Evolutionary conservation across 164 flowering plant genomes (phyloP).

Genomic region (Magnolia kwangsiensis): DNA sequence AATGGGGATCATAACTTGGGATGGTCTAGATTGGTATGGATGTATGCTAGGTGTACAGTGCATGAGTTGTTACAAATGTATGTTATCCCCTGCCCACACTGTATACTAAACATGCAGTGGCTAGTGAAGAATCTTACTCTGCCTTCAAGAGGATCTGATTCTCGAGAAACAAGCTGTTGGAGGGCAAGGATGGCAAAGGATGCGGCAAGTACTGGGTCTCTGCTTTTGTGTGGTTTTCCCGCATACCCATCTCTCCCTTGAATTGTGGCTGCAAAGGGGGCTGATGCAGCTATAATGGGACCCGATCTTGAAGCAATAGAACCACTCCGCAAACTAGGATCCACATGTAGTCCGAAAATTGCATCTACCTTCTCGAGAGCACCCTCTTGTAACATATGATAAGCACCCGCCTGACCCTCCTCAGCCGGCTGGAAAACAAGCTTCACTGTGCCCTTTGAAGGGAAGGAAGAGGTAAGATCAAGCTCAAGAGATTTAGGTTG

Average conservation of each 20-base stretch:
- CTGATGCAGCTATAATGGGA: constrained; percentile 55
- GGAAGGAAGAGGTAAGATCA: not conserved
- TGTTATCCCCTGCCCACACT: constrained; percentile 13
- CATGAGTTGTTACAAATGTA: too few species aligned
- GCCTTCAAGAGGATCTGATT: constrained; percentile 66
- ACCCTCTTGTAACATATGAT: constrained; percentile 64
- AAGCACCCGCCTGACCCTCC: constrained; percentile 75
- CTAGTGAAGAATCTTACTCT: constrained; percentile 26
- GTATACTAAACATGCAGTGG: not conserved
- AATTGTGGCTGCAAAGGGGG: constrained; percentile 43
- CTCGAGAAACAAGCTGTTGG: constrained; percentile 69
- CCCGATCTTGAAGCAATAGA: constrained; percentile 64
- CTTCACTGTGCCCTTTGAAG: constrained; percentile 69
- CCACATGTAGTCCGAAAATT: constrained; percentile 73
- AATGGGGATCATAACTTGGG: too few species aligned
- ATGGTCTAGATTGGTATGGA: too few species aligned
- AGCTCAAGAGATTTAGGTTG: too few species aligned
- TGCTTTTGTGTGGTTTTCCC: constrained; percentile 38
- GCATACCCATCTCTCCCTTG: constrained; percentile 63
- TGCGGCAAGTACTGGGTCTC: constrained; percentile 63
- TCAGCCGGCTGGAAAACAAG: constrained; percentile 89
- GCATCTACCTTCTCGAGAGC: constrained; percentile 50
- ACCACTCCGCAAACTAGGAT: constrained; percentile 44
- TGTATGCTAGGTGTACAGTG: too few species aligned
- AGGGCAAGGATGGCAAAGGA: constrained; percentile 51